phyloP scores from a whole-genome alignment of 2,329 filamentous ascomycete genomes.

The Lachnellula arida region DNA sequence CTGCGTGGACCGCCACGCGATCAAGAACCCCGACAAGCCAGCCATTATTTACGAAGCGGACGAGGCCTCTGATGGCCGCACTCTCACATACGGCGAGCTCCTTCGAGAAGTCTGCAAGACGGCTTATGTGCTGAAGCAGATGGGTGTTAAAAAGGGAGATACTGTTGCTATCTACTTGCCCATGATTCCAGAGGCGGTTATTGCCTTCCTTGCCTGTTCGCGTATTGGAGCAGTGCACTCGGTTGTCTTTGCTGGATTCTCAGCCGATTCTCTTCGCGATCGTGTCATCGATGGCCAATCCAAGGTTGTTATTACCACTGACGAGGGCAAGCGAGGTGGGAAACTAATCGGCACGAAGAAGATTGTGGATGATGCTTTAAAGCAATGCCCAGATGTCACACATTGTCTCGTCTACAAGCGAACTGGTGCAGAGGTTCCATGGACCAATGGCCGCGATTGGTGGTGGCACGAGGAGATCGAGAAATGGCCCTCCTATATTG shows the following conservation, averaged over 20 bases:
- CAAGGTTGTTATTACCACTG: conserved; percentile 92
- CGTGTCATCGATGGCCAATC: conserved; percentile 87
- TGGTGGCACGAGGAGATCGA: conserved; percentile 99
- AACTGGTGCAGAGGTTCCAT: conserved; percentile 87
- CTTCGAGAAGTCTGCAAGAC: conserved; percentile 85
- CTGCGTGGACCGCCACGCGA: conserved; percentile 93
- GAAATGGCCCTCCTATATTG: conserved; percentile 90
- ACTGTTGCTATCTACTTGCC: conserved; percentile 95
- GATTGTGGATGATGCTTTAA: conserved; percentile 96
- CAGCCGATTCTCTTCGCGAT: conserved; percentile 90
- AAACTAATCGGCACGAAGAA: conserved; percentile 98
- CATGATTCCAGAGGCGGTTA: conserved; percentile 95
- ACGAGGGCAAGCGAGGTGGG: conserved; percentile 96
- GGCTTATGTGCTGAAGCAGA: conserved; percentile 84
- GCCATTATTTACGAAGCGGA: conserved; percentile 99
- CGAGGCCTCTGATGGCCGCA: conserved; percentile 80
- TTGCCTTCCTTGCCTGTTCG: conserved; percentile 85
- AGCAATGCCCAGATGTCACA: conserved; percentile 86
- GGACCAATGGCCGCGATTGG: conserved; percentile 80
- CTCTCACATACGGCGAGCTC: conserved; percentile 88
- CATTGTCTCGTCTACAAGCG: conserved; percentile 91
- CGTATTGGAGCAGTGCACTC: conserved; percentile 96
- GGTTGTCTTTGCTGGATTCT: conserved; percentile 97
- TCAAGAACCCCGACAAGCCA: conserved; percentile 86
- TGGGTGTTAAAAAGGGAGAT: conserved; percentile 95